Base-by-base conservation (phyloP, 805 yeast genomes). In the Blastobotrys chiropterorum region DNA sequence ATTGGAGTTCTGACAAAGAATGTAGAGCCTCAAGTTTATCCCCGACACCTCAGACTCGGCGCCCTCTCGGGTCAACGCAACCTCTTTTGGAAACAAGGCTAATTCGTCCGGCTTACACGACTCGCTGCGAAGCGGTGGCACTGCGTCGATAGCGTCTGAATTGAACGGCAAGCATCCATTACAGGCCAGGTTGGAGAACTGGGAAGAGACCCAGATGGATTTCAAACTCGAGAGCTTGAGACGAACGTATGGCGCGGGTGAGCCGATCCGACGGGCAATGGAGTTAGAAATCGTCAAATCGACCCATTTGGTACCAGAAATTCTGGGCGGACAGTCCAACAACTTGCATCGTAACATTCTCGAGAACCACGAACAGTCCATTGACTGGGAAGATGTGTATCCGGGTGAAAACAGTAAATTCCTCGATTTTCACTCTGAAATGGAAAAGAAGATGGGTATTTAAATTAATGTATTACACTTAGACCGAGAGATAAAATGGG, bases 331-430 rank as follows among this genome's bases (percentile, higher is more conserved):
- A 4, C 60, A 80, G 4, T 26, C 34, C 5, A 71, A 76, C 44
- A 73, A 78, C 53, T 53, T 88, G 54, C 95, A 88, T 64, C 77
- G 75, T 54, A 96, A 90, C 63, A 86, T 94, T 49, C 74, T 94
- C 53, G 66, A 81, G 64, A 87, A 87, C 71, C 83, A 79, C 62
- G 98, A 94, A 53, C 69, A 83, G 17, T 68, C 80, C 14, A 72
- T 92, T 42, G 97, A 88, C 61, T 92, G 98, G 97, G 98, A 94
- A 62, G 98, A 94, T 62, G 77, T 92, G 17, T 90, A 90, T 67
- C 50, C 50, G 8, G 66, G 62, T 51, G 68, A 62, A 31, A 44
- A 49, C 17, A 19, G 45, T 8, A 30, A 39, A 41, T 31, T 62
- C 15, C 65, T 65, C 11, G 87, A 83, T 62, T 78, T 89, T 72